These are phyloP conservation scores for Chlorencoelia australis DNA, from an alignment of 2,329 filamentous ascomycete species.

Conservation along the genomic window DNA sequence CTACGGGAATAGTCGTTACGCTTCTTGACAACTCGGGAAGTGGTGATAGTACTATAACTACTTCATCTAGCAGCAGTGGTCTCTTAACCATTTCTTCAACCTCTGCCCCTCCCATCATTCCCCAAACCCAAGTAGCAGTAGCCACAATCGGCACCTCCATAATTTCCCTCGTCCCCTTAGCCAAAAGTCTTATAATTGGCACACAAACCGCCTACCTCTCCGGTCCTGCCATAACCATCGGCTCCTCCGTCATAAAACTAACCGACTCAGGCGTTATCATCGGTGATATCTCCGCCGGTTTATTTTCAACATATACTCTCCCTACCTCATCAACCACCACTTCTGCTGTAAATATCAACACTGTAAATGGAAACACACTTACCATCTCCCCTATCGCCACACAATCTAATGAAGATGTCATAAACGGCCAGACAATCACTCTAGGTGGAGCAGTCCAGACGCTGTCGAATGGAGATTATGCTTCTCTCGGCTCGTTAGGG, in stretches of 20 bases:
- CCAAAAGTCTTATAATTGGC: slow-evolving; percentile 3
- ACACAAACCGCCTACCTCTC: slow-evolving; percentile 4
- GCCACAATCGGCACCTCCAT: background rate
- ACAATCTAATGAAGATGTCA: background rate
- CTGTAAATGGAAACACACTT: background rate
- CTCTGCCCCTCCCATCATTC: background rate
- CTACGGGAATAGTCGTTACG: slow-evolving; percentile 5
- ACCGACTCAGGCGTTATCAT: slow-evolving; percentile 5
- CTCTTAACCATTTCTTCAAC: slow-evolving; percentile 5
- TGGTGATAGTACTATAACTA: background rate
- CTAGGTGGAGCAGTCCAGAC: slow-evolving; percentile 6
- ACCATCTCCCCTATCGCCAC: background rate
- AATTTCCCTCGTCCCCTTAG: slow-evolving; percentile 3
- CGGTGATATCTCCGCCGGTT: slow-evolving; percentile 11
- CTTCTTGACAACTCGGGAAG: background rate
- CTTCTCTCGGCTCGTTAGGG: slow-evolving; percentile 8
- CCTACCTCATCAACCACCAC: background rate
- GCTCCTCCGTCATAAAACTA: background rate
- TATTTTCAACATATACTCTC: background rate
- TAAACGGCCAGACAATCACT: slow-evolving; percentile 6
- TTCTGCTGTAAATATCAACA: background rate
- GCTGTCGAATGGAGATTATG: slow-evolving; percentile 7
- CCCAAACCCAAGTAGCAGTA: background rate
- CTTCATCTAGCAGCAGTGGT: slow-evolving; percentile 7
- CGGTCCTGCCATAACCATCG: slow-evolving; percentile 2